Evolutionary conservation across 371 early-diverging fungal genomes (phyloP).

Genomic region (Zancudomyces culisetae): DNA sequence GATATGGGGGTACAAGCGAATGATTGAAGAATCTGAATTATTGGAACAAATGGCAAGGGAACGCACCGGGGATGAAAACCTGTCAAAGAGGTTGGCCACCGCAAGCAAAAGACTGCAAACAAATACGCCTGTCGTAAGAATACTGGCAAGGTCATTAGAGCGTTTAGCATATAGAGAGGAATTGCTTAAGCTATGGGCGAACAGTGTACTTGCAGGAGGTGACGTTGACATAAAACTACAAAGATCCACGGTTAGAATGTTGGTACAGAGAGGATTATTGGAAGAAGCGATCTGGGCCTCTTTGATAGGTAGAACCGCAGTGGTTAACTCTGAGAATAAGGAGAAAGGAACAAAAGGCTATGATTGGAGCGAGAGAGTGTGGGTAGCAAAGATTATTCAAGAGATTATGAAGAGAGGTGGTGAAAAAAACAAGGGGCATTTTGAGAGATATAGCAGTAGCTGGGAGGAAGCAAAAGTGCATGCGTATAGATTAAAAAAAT

Average conservation of each 20-base stretch:
- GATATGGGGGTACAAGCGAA: conserved; percentile 1
- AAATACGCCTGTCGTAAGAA: too few relatives aligned
- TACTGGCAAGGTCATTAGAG: neutral
- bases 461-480: neutral
- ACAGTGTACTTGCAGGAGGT: neutral
- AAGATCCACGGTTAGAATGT: neutral
- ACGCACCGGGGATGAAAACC: neutral
- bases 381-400: neutral
- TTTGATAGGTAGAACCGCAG: neutral
- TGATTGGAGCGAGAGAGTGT: neutral
- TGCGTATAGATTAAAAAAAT: neutral
- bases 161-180: neutral
- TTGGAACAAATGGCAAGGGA: neutral
- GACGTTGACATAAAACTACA: neutral
- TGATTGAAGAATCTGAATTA: neutral
- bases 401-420: neutral
- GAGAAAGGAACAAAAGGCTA: too few relatives aligned
- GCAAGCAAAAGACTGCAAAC: neutral
- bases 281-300: neutral
- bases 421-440: neutral
- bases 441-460: neutral
- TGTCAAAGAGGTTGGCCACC: neutral
- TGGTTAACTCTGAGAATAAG: too few relatives aligned
- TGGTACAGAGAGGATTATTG: neutral
- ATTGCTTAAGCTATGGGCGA: neutral